Evolutionary conservation across 306 rosid species (phyloP).

Genomic region (Vigna radiata): DNA sequence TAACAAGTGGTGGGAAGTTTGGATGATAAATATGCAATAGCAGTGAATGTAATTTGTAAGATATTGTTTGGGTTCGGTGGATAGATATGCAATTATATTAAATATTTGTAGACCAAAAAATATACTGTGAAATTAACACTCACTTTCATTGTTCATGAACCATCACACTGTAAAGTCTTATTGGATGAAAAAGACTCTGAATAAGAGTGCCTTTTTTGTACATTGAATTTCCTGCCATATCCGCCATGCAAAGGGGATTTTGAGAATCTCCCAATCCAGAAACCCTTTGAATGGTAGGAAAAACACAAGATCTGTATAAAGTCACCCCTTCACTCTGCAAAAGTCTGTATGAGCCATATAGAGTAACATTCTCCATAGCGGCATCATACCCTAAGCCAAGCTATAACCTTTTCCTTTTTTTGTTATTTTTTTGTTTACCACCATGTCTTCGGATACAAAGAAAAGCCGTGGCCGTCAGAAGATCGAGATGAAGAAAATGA

Average conservation of each 20-base stretch:
- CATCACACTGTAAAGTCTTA: background rate
- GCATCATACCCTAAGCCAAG: background rate
- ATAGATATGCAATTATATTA: too few species aligned
- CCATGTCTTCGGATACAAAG: slow-evolving; percentile 10
- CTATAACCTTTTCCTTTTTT: background rate
- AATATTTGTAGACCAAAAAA: too few species aligned
- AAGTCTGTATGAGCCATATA: background rate
- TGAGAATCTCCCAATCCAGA: background rate
- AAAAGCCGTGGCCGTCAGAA: slow-evolving; percentile 46
- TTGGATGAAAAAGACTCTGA: background rate
- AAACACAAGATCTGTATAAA: slow-evolving; percentile 34
- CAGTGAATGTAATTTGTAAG: too few species aligned
- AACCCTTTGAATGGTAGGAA: background rate
- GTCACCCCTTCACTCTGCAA: background rate
- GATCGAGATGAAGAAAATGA: slow-evolving; percentile 54
- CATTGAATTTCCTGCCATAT: slow-evolving; percentile 23
- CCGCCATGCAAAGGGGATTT: slow-evolving; percentile 1
- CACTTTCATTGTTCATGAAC: too few species aligned
- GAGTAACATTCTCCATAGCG: background rate
- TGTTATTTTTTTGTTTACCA: background rate
- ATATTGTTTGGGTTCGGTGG: too few species aligned
- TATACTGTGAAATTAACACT: background rate
- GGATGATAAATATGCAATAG: too few species aligned
- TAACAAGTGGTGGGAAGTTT: too few species aligned
- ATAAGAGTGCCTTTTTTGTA: background rate